Evolutionary conservation across 2,329 filamentous ascomycete genomes (phyloP), one percentile per base, ranked within the genome.

Genomic region (Pseudocercospora cruenta): DNA sequence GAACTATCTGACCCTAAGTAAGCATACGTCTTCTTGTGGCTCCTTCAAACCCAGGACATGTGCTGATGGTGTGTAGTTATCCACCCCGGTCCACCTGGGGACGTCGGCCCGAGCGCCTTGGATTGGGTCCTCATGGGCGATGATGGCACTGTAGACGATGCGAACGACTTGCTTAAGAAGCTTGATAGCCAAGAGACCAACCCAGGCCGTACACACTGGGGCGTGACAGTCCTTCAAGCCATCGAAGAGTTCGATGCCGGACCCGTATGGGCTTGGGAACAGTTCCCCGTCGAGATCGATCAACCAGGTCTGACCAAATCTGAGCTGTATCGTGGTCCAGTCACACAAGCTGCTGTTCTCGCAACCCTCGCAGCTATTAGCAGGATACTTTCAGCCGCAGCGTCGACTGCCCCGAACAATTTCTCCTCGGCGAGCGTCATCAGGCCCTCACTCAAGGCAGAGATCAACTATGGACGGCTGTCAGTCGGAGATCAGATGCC

Each of bases 121-220:
- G 80, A 82, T 69, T 82, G 80, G 78, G 68, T 81, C 1, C 73
- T 82, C 21, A 78, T 82, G 74, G 80, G 80, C 9, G 80, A 82
- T 55, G 79, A 81, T 51, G 80, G 80, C 0, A 70, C 76, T 0
- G 74, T 79, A 58, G 62, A 76, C 3, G 73, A 78, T 61, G 43
- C 76, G 19, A 68, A 72, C 9, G 63, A 68, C 22, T 65, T 80
- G 0, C 73, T 82, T 1, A 53, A 71, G 22, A 69, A 70, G 4
- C 68, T 76, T 5, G 66, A 74, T 36, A 36, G n/a, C 26, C 70
- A 68, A 72, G 70, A 54, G 58, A 70, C 9, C 67, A 66, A 8
- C n/a, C 53, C 66, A n/a, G 80, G 80, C 10, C 77, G 80, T 22
- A 73, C 77, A 1, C 75, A 81, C 64, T 82, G 80, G 80, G 80